These are phyloP conservation scores for Torulaspora indica DNA, from an alignment of 805 yeast species.

Conservation along the genomic window DNA sequence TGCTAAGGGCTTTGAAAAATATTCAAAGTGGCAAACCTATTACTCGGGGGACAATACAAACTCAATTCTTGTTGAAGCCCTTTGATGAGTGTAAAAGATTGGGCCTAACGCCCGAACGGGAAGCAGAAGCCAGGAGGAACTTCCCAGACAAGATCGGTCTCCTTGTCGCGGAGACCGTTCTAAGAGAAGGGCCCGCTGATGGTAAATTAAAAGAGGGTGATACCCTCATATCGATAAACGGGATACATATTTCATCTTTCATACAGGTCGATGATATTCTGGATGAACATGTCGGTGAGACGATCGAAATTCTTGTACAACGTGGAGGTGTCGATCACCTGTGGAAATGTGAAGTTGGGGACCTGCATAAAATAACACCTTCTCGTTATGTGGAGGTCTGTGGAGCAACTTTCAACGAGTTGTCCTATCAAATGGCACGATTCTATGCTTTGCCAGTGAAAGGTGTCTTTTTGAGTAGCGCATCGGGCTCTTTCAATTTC, in stretches of 20 bases:
- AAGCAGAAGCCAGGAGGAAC: slow-evolving; percentile 56
- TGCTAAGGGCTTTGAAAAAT: slow-evolving; percentile 73
- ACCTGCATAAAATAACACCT: slow-evolving; percentile 80
- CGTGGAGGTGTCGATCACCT: slow-evolving; percentile 64
- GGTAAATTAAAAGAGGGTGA: slow-evolving; percentile 77
- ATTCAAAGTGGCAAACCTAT: slow-evolving; percentile 55
- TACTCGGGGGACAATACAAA: slow-evolving; percentile 88
- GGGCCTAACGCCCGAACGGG: slow-evolving; percentile 74
- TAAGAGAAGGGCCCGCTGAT: slow-evolving; percentile 85
- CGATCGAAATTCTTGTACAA: slow-evolving; percentile 54
- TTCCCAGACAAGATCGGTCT: slow-evolving; percentile 77
- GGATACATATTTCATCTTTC: slow-evolving; percentile 58
- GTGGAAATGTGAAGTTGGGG: slow-evolving; percentile 56
- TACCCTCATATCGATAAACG: slow-evolving; percentile 69
- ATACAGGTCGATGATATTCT: slow-evolving; percentile 77
- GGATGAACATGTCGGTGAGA: slow-evolving; percentile 63
- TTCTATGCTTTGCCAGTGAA: slow-evolving; percentile 74
- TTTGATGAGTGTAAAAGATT: slow-evolving; percentile 86
- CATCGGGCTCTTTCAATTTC: slow-evolving; percentile 69
- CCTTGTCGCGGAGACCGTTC: slow-evolving; percentile 72
- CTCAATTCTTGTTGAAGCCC: slow-evolving; percentile 81
- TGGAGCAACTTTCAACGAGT: slow-evolving; percentile 81
- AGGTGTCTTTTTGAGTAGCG: slow-evolving; percentile 77
- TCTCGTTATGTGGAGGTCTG: slow-evolving; percentile 72
- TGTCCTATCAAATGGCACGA: slow-evolving; percentile 87